Evolutionary conservation across 192 early-diverging fungal species (phyloP), one percentile per base, ranked within the genome.

Genomic region (Irineochytrium annulatum): DNA sequence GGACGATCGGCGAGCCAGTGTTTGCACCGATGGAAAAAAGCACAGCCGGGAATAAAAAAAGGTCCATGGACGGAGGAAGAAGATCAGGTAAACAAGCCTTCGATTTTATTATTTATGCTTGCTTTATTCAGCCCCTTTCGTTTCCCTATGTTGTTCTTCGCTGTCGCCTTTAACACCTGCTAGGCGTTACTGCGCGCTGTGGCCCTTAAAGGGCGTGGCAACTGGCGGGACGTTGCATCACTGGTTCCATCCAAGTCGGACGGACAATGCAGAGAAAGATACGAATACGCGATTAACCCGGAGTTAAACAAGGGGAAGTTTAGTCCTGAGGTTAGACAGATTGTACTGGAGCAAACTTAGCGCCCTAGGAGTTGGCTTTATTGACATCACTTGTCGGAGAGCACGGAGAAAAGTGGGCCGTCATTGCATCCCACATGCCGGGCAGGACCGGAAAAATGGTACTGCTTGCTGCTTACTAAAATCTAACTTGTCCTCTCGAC

Each of bases 191-290:
- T 37, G 17, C 49, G 13, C 17, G 57, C 57, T 16, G 52, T 67
- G 3, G 2, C 49, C 1, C 6, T n/a, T 33, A 43, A 43, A 41
- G 57, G 57, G 1, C 11, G 14, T 3, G 24, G 35, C 5, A 60
- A 26, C 52, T 67, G 65, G 65, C 26, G 37, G 3, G 52, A 44
- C 29, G 34, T 67, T 37, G 35, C 65, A 39, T 11, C 14, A 17
- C 32, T 26, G 11, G 51, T 67, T 16, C 19, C 26, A 19, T 60
- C 56, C 27, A 28, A 57, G 16, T 60, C 45, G 29, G 65, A 67
- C 27, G 29, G 39, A 3, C 65, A 67, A 31, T 67, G 65, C 31
- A 44, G 65, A 14, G 65, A 67, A 22, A 30, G 65, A 20, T 67
- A 53, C 27, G 49, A 52, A 43, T 32, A 32, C 32, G 48, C 54